These are phyloP conservation scores for Pleurozium schreberi DNA, from an alignment of 225 moss, liverwort and hornwort species.

Conservation along the genomic window DNA sequence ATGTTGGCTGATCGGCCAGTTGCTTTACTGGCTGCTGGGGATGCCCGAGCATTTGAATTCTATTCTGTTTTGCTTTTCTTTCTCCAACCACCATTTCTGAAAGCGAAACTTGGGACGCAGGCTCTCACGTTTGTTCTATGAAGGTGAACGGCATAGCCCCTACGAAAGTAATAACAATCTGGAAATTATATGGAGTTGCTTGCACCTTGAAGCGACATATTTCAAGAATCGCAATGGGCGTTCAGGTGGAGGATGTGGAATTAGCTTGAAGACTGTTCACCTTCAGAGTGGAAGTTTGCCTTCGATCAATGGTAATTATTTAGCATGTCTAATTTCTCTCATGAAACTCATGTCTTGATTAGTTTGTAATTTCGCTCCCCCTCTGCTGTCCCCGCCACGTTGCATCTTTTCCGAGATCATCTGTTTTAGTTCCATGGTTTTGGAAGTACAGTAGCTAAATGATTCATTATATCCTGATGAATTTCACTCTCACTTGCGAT, in stretches of 20 bases:
- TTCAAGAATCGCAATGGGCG: background rate
- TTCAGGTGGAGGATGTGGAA: background rate
- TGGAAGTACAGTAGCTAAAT: background rate
- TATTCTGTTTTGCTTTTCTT: background rate
- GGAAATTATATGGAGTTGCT: background rate
- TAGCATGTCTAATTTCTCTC: background rate
- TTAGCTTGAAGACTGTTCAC: background rate
- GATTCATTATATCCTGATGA: background rate
- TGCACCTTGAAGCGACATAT: background rate
- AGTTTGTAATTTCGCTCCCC: background rate
- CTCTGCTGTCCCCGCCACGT: background rate
- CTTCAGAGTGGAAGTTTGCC: background rate
- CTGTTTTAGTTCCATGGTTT: background rate
- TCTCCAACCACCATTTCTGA: background rate
- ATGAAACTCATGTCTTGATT: background rate
- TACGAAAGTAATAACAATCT: too few relatives aligned
- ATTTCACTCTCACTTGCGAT: background rate
- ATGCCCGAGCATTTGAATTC: background rate
- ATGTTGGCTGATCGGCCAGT: background rate
- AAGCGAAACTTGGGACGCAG: conserved; percentile 1
- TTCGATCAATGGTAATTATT: background rate
- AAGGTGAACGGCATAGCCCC: too few relatives aligned
- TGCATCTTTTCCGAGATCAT: background rate
- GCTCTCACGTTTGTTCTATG: background rate
- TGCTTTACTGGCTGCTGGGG: background rate